Conservation (phyloP, 257 asterid genomes). For the Fraxinus cuspidata region DNA sequence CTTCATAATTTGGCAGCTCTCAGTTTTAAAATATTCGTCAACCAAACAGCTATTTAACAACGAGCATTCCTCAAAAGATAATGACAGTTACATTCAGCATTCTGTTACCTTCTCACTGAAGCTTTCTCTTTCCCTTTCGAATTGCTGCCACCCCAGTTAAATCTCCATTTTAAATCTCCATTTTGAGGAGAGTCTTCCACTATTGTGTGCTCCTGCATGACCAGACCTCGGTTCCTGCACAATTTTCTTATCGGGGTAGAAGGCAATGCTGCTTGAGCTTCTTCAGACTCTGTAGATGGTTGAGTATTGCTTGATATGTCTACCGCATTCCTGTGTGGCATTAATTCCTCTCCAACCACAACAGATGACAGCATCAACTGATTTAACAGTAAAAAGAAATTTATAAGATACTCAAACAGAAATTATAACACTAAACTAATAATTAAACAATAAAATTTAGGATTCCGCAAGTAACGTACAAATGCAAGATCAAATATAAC, state of each 20-base stretch:
- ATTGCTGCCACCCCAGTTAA: constrained; percentile 35
- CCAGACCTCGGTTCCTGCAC: constrained; percentile 82
- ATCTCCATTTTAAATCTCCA: constrained; percentile 45
- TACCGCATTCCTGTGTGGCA: constrained; percentile 70
- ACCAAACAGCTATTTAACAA: neutral
- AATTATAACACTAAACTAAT: neutral
- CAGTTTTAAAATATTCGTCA: neutral
- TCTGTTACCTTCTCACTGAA: constrained; percentile 24
- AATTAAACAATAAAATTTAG: too few relatives aligned
- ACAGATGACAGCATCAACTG: constrained; percentile 78
- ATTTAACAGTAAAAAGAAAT: constrained; percentile 16
- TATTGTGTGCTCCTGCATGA: constrained; percentile 75
- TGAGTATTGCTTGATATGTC: constrained; percentile 24
- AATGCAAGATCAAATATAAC: too few relatives aligned
- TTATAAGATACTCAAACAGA: neutral
- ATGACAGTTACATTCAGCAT: too few relatives aligned
- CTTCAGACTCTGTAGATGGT: constrained; percentile 34
- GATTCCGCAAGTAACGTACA: too few relatives aligned
- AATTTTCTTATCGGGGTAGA: constrained; percentile 92
- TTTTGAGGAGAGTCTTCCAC: constrained; percentile 87
- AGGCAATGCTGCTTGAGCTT: constrained; percentile 42
- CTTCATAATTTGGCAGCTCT: neutral
- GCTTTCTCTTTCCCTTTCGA: constrained; percentile 73
- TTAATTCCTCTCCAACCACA: constrained; percentile 72
- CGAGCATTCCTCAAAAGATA: neutral